Conservation (phyloP, 768 basidiomycete species). For the Leccinum longicurvipes region DNA sequence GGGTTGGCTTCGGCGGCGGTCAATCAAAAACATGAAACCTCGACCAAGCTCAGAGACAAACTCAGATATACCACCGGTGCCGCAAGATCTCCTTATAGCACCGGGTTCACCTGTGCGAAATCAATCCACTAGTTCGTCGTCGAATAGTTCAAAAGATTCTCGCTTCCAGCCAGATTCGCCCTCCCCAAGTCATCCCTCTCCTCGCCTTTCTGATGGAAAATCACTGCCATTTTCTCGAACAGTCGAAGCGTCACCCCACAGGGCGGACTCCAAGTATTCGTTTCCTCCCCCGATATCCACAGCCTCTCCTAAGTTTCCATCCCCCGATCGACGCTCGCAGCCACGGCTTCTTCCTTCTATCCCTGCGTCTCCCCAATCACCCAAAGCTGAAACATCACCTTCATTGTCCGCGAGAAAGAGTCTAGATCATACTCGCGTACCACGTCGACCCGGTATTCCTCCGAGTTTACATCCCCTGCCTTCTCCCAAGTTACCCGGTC, state of each 20-base stretch:
- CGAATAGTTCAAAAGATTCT: slow-evolving; percentile 26
- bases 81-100: slow-evolving; percentile 8
- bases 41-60: slow-evolving; percentile 24
- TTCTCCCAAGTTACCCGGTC: slow-evolving; percentile 19
- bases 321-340: slow-evolving; percentile 10
- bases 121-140: slow-evolving; percentile 22
- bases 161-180: slow-evolving; percentile 21
- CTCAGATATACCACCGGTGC: slow-evolving; percentile 12
- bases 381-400: slow-evolving; percentile 15
- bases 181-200: slow-evolving; percentile 6
- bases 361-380: slow-evolving; percentile 30
- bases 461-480: background rate
- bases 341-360: slow-evolving; percentile 23
- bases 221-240: slow-evolving; percentile 1
- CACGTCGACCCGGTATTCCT: slow-evolving; percentile 8
- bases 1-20: slow-evolving; percentile 30
- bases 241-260: slow-evolving; percentile 6
- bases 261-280: slow-evolving; percentile 21
- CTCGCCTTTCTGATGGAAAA: slow-evolving; percentile 15
- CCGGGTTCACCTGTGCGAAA: slow-evolving; percentile 19
- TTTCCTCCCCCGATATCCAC: slow-evolving; percentile 16
- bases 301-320: slow-evolving; percentile 6
- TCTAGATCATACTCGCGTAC: slow-evolving; percentile 14
- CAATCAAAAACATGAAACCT: slow-evolving; percentile 19
- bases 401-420: slow-evolving; percentile 18